Percentiles rank a stretch among this genome's conserved stretches.
phyloP scores from a whole-genome alignment of 768 basidiomycete genomes.

The Calocybe gangraenosa region DNA sequence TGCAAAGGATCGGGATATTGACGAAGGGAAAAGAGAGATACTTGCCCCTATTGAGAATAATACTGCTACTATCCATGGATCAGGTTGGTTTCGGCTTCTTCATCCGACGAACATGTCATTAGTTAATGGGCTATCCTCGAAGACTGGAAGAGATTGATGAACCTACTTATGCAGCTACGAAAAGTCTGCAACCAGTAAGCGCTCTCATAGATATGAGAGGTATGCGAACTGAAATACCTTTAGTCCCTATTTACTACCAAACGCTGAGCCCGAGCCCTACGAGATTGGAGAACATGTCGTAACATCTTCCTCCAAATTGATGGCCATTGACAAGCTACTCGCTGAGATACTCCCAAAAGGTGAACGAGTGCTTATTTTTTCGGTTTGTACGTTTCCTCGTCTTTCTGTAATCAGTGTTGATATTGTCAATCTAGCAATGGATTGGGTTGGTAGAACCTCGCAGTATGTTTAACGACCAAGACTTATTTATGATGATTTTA shows the following conservation, averaged over 20 bases:
- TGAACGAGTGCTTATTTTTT: slow-evolving; percentile 66
- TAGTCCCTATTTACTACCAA: slow-evolving; percentile 48
- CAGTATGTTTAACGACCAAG: background rate
- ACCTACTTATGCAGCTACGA: slow-evolving; percentile 67
- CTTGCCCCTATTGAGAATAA: slow-evolving; percentile 34
- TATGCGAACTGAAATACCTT: background rate
- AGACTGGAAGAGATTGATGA: slow-evolving; percentile 59
- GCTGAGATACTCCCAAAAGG: slow-evolving; percentile 52
- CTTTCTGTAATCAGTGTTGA: background rate
- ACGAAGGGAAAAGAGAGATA: slow-evolving; percentile 33
- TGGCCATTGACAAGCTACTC: slow-evolving; percentile 56
- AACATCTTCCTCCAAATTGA: slow-evolving; percentile 51
- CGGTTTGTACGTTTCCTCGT: slow-evolving; percentile 31
- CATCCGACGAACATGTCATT: background rate
- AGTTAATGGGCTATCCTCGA: background rate
- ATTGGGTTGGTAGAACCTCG: slow-evolving; percentile 31
- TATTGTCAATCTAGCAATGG: slow-evolving; percentile 46
- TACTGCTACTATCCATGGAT: slow-evolving; percentile 23
- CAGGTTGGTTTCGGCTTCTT: slow-evolving; percentile 20
- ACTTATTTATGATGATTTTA: slow-evolving; percentile 3
- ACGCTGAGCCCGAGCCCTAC: slow-evolving; percentile 47
- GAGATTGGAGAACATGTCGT: slow-evolving; percentile 52
- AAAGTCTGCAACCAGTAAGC: slow-evolving; percentile 67
- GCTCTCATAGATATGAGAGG: background rate
- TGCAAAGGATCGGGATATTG: slow-evolving; percentile 17